phyloP scores from a whole-genome alignment of 1,284 basidiomycete genomes.

The Ceraceosorus bombacis region DNA sequence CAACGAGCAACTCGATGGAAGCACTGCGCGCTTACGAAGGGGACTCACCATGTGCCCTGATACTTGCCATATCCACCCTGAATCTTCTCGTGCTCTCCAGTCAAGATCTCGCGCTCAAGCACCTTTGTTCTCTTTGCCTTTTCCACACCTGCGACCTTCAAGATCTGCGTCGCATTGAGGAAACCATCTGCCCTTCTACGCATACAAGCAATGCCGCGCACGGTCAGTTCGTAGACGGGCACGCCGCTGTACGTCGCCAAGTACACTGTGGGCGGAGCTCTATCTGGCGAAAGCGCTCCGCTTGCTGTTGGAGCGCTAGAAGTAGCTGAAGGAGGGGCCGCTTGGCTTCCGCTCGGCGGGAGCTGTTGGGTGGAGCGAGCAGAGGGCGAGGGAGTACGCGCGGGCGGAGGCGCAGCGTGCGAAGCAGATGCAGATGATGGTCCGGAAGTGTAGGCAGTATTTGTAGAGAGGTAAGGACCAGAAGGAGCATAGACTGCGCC shows the following conservation, averaged over 20 bases:
- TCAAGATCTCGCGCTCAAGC: slow-evolving; percentile 91
- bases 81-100: slow-evolving; percentile 95
- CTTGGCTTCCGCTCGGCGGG: too few species aligned
- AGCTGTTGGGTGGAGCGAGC: too few species aligned
- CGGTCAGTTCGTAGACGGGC: slow-evolving; percentile 54
- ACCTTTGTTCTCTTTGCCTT: slow-evolving; percentile 96
- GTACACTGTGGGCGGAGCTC: slow-evolving; percentile 31
- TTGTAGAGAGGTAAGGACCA: too few species aligned
- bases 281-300: too few species aligned
- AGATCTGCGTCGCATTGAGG: slow-evolving; percentile 91
- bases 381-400: too few species aligned
- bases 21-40: too few species aligned
- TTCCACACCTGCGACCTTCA: slow-evolving; percentile 96
- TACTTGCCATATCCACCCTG: slow-evolving; percentile 99
- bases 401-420: too few species aligned
- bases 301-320: too few species aligned
- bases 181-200: slow-evolving; percentile 84
- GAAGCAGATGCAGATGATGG: too few species aligned
- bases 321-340: too few species aligned
- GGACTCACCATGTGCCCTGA: slow-evolving; percentile 85
- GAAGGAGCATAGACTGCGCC: too few species aligned
- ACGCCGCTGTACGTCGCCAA: slow-evolving; percentile 50
- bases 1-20: background rate
- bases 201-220: slow-evolving; percentile 97
- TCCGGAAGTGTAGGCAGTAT: too few species aligned